phyloP scores from a whole-genome alignment of 2,329 filamentous ascomycete genomes.

The Penicillium janthinellum region DNA sequence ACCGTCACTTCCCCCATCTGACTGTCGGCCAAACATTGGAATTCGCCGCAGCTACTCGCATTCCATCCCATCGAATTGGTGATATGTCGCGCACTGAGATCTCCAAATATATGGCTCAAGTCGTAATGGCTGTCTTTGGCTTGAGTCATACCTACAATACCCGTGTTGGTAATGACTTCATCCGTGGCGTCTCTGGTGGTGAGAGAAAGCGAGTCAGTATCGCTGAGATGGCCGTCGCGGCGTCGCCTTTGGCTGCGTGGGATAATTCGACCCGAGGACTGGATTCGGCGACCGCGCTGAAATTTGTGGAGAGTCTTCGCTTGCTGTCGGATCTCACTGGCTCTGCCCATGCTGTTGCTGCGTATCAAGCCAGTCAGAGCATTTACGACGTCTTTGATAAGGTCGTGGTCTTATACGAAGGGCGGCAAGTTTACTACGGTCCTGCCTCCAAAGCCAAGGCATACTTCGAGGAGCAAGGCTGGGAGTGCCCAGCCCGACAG shows the following conservation, averaged over 20 bases:
- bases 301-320: conserved; percentile 54
- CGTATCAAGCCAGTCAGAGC: conserved; percentile 54
- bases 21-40: conserved; percentile 74
- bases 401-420: conserved; percentile 69
- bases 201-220: conserved; percentile 63
- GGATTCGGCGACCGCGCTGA: conserved; percentile 54
- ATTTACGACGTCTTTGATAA: conserved; percentile 64
- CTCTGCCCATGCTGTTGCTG: conserved; percentile 52
- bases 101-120: conserved; percentile 44
- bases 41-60: conserved; percentile 71
- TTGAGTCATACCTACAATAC: conserved; percentile 52
- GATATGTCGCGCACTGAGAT: conserved; percentile 39
- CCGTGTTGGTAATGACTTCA: conserved; percentile 54
- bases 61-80: conserved; percentile 37
- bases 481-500: conserved; percentile 62
- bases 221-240: conserved; percentile 53
- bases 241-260: conserved; percentile 47
- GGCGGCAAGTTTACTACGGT: conserved; percentile 74
- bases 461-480: conserved; percentile 70
- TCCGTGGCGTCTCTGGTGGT: conserved; percentile 62
- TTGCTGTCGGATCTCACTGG: conserved; percentile 48
- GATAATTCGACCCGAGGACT: conserved; percentile 50
- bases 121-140: conserved; percentile 46
- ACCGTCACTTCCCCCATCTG: conserved; percentile 68
- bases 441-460: conserved; percentile 57